These are phyloP conservation scores for Coelastrella sp. DNA, from an alignment of 139 green algal genomes.

Conservation along the genomic window DNA sequence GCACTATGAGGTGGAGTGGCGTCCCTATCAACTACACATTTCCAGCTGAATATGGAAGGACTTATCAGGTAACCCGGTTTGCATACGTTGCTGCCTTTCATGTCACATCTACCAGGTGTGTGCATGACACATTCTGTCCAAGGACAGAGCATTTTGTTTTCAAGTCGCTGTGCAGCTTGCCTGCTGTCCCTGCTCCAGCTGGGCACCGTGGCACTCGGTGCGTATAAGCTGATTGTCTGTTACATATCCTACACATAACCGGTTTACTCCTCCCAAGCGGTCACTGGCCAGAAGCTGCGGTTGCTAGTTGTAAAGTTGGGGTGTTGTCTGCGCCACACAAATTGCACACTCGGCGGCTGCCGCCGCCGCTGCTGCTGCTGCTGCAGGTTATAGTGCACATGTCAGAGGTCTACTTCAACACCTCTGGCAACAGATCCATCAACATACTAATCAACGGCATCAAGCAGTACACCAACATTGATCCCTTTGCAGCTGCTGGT, in stretches of 20 bases:
- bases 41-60: background rate
- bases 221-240: no score
- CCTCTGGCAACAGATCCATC: background rate
- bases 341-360: background rate
- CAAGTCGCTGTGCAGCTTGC: no score
- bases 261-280: no score
- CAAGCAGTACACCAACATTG: background rate
- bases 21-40: conserved; percentile 12
- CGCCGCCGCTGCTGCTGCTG: background rate
- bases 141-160: no score
- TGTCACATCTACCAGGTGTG: background rate
- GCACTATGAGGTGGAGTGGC: background rate
- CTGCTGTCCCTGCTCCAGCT: no score
- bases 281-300: no score
- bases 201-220: no score
- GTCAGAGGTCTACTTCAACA: conserved; percentile 9
- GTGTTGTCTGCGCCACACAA: background rate
- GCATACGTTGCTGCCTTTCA: background rate
- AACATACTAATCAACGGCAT: background rate
- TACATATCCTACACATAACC: no score
- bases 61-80: background rate
- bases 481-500: background rate
- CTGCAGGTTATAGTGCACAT: background rate
- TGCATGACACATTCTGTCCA: background rate
- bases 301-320: background rate